Conservation (phyloP, 2,329 filamentous ascomycete genomes). For the Cadophora sp. region DNA sequence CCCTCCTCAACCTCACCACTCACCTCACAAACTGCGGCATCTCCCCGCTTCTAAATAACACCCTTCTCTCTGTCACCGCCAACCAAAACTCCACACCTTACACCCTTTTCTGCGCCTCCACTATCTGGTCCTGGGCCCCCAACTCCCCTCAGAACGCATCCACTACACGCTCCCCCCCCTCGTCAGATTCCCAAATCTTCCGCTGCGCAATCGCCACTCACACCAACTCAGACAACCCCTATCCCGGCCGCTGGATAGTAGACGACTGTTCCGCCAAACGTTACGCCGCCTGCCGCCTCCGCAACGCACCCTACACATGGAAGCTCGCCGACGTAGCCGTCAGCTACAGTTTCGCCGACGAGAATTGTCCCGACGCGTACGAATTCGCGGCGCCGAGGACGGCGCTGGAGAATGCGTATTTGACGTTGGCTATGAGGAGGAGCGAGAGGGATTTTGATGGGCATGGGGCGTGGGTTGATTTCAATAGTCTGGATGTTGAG, state of each 20-base stretch:
- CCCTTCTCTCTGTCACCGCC: slow-evolving; percentile 58
- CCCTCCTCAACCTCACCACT: slow-evolving; percentile 45
- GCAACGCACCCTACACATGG: slow-evolving; percentile 63
- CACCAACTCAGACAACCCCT: background rate
- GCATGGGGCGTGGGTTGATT: slow-evolving; percentile 60
- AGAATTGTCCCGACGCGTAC: slow-evolving; percentile 56
- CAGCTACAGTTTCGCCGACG: slow-evolving; percentile 51
- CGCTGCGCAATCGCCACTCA: slow-evolving; percentile 57
- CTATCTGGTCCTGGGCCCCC: slow-evolving; percentile 66
- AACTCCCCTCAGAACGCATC: slow-evolving; percentile 59
- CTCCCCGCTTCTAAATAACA: slow-evolving; percentile 63
- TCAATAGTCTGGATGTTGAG: slow-evolving; percentile 62
- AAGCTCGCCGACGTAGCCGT: slow-evolving; percentile 51
- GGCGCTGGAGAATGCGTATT: slow-evolving; percentile 66
- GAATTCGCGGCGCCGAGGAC: slow-evolving; percentile 64
- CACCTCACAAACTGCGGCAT: slow-evolving; percentile 63
- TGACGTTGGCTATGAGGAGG: slow-evolving; percentile 46
- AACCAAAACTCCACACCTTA: slow-evolving; percentile 55
- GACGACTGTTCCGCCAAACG: slow-evolving; percentile 59
- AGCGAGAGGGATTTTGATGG: slow-evolving; percentile 39
- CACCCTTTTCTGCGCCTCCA: slow-evolving; percentile 53
- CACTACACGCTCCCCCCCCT: slow-evolving; percentile 32
- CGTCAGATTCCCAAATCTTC: slow-evolving; percentile 44
- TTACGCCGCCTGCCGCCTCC: slow-evolving; percentile 62
- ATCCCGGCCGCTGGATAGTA: slow-evolving; percentile 61